These are phyloP conservation scores for Aspergillus homomorphus DNA, from an alignment of 495 filamentous ascomycete genomes.

Conservation along the genomic window DNA sequence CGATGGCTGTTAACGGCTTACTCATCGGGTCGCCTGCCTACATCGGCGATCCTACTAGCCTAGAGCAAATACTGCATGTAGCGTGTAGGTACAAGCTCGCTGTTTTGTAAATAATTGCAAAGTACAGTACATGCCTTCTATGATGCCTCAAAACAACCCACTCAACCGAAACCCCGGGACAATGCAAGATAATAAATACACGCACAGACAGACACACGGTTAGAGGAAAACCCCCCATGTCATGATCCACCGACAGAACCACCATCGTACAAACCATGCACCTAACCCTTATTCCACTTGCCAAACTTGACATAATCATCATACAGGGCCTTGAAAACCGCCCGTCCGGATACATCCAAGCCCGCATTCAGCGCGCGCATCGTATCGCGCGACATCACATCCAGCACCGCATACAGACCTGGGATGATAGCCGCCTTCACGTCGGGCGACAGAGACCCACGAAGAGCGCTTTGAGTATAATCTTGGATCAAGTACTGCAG, in stretches of 20 bases:
- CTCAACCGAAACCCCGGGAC: background rate
- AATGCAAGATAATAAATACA: constrained; percentile 3
- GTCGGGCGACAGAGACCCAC: constrained; percentile 48
- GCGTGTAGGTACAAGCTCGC: background rate
- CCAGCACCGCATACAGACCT: constrained; percentile 68
- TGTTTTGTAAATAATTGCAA: background rate
- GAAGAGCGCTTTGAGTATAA: constrained; percentile 67
- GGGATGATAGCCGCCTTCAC: constrained; percentile 68
- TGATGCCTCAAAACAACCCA: background rate
- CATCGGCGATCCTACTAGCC: too few relatives aligned
- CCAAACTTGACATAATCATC: constrained; percentile 66
- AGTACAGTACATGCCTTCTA: background rate
- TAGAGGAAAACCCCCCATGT: too few relatives aligned
- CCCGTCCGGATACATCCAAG: constrained; percentile 64
- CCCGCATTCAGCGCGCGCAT: constrained; percentile 65
- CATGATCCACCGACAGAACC: background rate
- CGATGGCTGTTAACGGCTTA: background rate
- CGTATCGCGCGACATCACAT: constrained; percentile 62
- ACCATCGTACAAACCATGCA: background rate
- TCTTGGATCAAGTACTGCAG: constrained; percentile 68
- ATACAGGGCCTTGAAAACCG: constrained; percentile 69
- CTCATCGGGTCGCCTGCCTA: background rate
- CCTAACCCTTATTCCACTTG: constrained; percentile 60
- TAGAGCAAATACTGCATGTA: too few relatives aligned
- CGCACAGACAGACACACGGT: background rate